These are phyloP conservation scores for Beta corolliflora DNA, from an alignment of 179 eudicot genomes.

Conservation along the genomic window DNA sequence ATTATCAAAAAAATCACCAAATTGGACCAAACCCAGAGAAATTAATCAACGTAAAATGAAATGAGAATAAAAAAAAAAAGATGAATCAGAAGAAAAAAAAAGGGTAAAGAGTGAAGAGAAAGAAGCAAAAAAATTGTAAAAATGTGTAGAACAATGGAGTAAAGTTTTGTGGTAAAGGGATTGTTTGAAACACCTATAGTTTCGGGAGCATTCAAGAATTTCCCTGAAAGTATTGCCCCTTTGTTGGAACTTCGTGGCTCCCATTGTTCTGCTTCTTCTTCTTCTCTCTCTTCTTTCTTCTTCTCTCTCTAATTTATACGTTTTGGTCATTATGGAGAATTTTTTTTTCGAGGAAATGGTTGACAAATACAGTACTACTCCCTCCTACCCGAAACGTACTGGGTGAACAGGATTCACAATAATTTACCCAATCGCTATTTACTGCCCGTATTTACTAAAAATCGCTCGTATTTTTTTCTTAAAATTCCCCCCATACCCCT, in stretches of 20 bases:
- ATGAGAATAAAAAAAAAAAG: not conserved
- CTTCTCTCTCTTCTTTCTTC: not conserved
- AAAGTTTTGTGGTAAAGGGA: constrained; percentile 20
- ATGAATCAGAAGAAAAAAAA: constrained; percentile 10
- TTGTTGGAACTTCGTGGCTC: constrained; percentile 45
- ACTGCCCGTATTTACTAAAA: too few species aligned
- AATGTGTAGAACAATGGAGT: not conserved
- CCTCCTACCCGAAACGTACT: too few species aligned
- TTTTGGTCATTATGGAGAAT: constrained; percentile 1
- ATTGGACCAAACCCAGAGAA: not conserved
- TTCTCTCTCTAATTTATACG: constrained; percentile 20
- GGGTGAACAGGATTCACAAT: too few species aligned
- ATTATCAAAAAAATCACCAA: not conserved
- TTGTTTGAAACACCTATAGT: constrained; percentile 23
- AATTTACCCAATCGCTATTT: too few species aligned
- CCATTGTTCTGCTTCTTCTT: constrained; percentile 27
- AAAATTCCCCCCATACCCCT: too few species aligned
- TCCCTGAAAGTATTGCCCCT: constrained; percentile 34
- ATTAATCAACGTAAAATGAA: not conserved
- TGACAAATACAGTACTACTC: too few species aligned
- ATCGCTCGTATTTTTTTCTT: too few species aligned
- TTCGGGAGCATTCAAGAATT: constrained; percentile 35
- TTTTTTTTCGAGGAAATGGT: too few species aligned
- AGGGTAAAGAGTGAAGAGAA: not conserved
- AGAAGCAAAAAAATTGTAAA: not conserved